Percentiles rank a stretch among this genome's conserved stretches.
Evolutionary conservation across 805 yeast genomes (phyloP).

Genomic region (Yarrowia sp.): DNA sequence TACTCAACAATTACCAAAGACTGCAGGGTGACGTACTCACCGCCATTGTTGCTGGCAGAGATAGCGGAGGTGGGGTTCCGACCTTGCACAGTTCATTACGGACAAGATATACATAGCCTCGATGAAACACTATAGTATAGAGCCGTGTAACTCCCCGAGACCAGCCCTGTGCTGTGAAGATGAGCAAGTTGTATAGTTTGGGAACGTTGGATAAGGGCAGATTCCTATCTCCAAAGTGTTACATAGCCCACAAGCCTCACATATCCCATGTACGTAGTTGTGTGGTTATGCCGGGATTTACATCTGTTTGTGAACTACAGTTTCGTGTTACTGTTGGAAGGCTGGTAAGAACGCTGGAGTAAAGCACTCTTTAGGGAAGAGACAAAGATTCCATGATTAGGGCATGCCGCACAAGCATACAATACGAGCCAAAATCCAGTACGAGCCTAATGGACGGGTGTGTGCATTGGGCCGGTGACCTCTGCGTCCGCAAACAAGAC

Average conservation of each 20-base stretch:
- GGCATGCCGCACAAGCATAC: not conserved
- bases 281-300: slow-evolving; percentile 6
- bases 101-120: too few relatives aligned
- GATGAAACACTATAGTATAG: too few relatives aligned
- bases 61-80: too few relatives aligned
- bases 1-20: not conserved
- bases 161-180: too few relatives aligned
- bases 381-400: not conserved
- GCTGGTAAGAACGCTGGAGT: not conserved
- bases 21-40: slow-evolving; percentile 4
- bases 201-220: too few relatives aligned
- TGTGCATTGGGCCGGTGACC: slow-evolving; percentile 11
- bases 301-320: not conserved
- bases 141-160: too few relatives aligned
- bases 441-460: slow-evolving; percentile 2
- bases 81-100: too few relatives aligned
- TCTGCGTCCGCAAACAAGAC: slow-evolving; percentile 6
- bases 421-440: slow-evolving; percentile 5
- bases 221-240: too few relatives aligned
- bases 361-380: not conserved
- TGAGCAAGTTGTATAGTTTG: too few relatives aligned
- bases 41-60: not conserved
- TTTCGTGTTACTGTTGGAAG: not conserved
- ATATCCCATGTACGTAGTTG: not conserved
- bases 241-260: not conserved